Base-by-base conservation (phyloP, 2,329 filamentous ascomycete species). In the Ophiocordyceps camponoti-rufipedis region DNA sequence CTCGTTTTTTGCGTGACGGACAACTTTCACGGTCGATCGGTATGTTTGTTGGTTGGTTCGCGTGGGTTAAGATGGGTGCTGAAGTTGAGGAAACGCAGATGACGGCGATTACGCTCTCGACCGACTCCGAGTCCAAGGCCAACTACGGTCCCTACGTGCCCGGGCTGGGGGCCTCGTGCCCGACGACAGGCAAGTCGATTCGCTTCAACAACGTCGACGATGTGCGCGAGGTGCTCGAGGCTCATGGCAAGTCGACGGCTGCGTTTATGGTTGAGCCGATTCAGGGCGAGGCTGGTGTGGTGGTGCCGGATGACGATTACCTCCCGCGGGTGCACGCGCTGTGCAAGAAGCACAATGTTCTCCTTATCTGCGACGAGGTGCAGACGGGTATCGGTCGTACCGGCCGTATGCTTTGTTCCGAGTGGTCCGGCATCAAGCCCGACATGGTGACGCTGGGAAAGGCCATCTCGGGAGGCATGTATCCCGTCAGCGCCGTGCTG, bases 61-160 rank as follows among this genome's bases (percentile, higher is more conserved):
- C 5, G 23, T 23, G 23, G 23, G 23, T 3, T 23, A 5, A 23
- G 23, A 23, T 23, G 23, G 23, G 23, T 23, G 23, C 23, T 23
- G 23, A 23, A 23, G 23, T 23, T 5, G 23, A 23, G 23, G 23
- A 23, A 23, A 23, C 23, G 12, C 7, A 88, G 79, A 94, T 98
- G 71, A 85, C 85, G 16, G 91, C 91, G 43, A 88, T 98, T 53
- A 94, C 89, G 45, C 80, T 98, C 66, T 96, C 89, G 16, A 87
- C 85, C 28, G 91, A 98, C 61, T 85, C 88, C 31, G 91, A 98
- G 65, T 95, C 88, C 43, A 82, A 86, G 57, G 86, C 91, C 54
- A 94, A 96, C 71, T 98, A 98, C 62, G 91, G 91, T 10, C 91
- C 91, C 16, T 96, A 94, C 60, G 76, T 98, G 19, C 91, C 91